Conservation (phyloP, 805 yeast genomes). For the Ogataea ramenticola region DNA sequence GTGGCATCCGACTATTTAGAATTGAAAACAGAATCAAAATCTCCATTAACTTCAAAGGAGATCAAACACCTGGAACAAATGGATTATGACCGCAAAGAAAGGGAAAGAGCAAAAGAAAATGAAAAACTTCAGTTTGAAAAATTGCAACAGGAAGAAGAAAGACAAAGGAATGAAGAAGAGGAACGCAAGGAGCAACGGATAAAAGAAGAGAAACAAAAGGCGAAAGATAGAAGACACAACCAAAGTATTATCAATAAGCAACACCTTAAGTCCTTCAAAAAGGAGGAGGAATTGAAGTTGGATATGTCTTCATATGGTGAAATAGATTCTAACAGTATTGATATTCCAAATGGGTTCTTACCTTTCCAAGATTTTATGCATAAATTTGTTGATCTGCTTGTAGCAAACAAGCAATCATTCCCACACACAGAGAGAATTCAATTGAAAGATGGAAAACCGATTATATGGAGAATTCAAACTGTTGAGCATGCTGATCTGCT, state of each 20-base stretch:
- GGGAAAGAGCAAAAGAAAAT: not conserved
- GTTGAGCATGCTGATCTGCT: constrained; percentile 9
- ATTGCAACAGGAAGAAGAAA: not conserved
- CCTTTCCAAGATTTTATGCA: constrained; percentile 8
- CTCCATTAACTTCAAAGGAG: not conserved
- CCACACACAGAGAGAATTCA: constrained; percentile 14
- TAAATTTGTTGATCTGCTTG: constrained; percentile 7
- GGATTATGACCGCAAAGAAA: not conserved
- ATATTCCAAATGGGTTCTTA: constrained; percentile 5
- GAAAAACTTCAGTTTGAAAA: not conserved
- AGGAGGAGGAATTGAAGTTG: not conserved
- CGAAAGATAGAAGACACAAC: not conserved
- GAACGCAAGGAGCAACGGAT: not conserved
- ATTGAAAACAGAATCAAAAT: too few relatives aligned
- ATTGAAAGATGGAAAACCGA: constrained; percentile 13
- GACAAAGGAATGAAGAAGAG: not conserved
- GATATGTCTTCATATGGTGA: not conserved
- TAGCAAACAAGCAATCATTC: constrained; percentile 5
- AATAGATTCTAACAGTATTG: not conserved
- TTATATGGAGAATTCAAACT: constrained; percentile 16
- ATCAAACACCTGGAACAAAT: not conserved
- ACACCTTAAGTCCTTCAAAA: not conserved
- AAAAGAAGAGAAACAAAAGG: not conserved
- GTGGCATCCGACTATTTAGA: too few relatives aligned
- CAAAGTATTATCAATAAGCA: not conserved